Evolutionary conservation across 768 basidiomycete species (phyloP), one percentile per base, ranked within the genome.

Genomic region (Galerina sulciceps): DNA sequence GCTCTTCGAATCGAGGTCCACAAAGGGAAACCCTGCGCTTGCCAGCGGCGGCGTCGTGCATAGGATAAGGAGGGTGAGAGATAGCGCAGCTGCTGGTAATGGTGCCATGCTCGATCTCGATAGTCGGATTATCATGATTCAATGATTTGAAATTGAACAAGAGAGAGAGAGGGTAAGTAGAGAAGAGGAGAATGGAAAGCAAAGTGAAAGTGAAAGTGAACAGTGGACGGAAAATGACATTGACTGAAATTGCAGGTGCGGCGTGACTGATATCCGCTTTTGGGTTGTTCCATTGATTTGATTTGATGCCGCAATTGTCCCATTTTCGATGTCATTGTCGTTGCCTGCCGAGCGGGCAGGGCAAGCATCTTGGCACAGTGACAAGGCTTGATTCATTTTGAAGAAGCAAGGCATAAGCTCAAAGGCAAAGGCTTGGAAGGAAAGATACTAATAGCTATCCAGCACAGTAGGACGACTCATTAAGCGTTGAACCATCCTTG

Each of bases 31-130:
- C 54, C 56, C 44, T 10, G 57, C 64, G 51, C 61, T 23, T 42
- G 64, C 47, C 23, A 65, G 51, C 26, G 64, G 57, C 18, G 60
- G 59, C 48, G 66, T 63, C 37, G 59, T 48, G 26, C 54, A 63
- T 17, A 69, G 56, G 44, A 65, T 59, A 61, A 68, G 41, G 52
- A 67, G 40, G 53, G 65, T 55, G 49, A 71, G 59, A 49, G 66
- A 55, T 11, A 66, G 57, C 50, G 58, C 58, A 31, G 50, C 65
- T 14, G n/a, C n/a, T n/a, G n/a, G n/a, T n/a, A n/a, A n/a, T n/a
- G 62, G 35, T n/a, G 57, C 59, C 64, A 68, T 68, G 40, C 37
- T 8, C 23, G 35, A 22, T 17, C 8, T 14, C 36, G 13, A 40
- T 37, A 40, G 40, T 6, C 11, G 14, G 18, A 26, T 40, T 2